phyloP scores from a whole-genome alignment of 768 basidiomycete genomes.

The Podaxis sp. region DNA sequence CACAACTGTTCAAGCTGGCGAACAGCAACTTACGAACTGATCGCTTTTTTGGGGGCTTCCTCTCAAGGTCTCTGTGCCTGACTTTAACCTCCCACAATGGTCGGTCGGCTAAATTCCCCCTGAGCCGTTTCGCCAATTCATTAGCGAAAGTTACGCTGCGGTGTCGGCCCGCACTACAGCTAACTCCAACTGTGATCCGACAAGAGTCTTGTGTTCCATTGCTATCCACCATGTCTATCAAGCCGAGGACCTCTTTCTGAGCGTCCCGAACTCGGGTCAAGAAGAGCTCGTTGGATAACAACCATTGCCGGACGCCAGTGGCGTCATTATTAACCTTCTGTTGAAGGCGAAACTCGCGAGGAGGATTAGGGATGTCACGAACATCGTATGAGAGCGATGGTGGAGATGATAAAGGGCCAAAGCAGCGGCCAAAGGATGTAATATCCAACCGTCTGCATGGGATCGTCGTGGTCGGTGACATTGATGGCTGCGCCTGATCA shows the following conservation, averaged over 20 bases:
- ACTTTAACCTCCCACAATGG: not conserved
- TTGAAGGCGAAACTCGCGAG: not conserved
- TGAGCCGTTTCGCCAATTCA: not conserved
- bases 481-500: not conserved
- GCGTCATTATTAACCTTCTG: not conserved
- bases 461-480: not conserved
- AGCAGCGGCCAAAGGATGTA: not conserved
- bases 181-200: not conserved
- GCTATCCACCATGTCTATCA: not conserved
- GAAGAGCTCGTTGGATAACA: conserved; percentile 2
- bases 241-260: not conserved
- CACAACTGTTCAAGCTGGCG: not conserved
- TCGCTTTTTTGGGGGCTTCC: not conserved
- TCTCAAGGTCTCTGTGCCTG: conserved; percentile 3
- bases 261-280: not conserved
- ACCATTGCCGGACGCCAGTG: conserved; percentile 1
- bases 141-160: conserved; percentile 1
- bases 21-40: not conserved
- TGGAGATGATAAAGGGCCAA: not conserved
- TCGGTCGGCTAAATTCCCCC: not conserved
- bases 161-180: not conserved
- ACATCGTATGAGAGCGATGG: conserved; percentile 2
- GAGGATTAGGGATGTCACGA: conserved; percentile 6
- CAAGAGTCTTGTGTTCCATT: not conserved
- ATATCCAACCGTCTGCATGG: not conserved